A percentile compares a stretch with the other conserved stretches of the same genome.
Evolutionary conservation across 2,329 filamentous ascomycete genomes (phyloP).

Genomic region (Paradendryphiella salina): DNA sequence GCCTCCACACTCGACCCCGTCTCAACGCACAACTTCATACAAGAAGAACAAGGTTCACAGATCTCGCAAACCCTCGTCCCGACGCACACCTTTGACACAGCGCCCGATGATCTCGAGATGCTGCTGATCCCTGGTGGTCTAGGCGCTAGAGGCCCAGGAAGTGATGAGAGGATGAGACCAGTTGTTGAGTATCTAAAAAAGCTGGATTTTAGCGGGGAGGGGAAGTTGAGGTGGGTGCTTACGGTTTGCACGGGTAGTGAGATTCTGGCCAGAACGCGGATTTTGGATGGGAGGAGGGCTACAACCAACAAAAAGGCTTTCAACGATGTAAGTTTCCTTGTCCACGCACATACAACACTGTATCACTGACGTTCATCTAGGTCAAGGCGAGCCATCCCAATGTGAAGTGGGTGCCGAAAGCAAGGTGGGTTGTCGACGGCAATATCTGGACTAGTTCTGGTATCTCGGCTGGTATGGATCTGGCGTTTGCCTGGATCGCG

Average conservation of each 20-base stretch:
- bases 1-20: constrained; percentile 42
- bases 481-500: constrained; percentile 61
- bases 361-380: not conserved
- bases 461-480: constrained; percentile 65
- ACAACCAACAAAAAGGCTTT: constrained; percentile 69
- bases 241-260: constrained; percentile 69
- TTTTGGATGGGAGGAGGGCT: constrained; percentile 63
- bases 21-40: constrained; percentile 28
- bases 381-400: constrained; percentile 54
- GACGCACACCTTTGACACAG: constrained; percentile 59
- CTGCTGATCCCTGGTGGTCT: constrained; percentile 68
- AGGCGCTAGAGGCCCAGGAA: constrained; percentile 48
- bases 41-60: constrained; percentile 20
- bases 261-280: constrained; percentile 61
- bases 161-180: constrained; percentile 34
- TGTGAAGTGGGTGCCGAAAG: constrained; percentile 63
- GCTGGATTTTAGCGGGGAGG: constrained; percentile 46
- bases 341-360: not conserved
- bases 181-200: constrained; percentile 54
- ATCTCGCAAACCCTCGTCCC: constrained; percentile 50
- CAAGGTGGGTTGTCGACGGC: constrained; percentile 67
- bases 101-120: constrained; percentile 59
- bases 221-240: constrained; percentile 59
- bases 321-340: constrained; percentile 29
- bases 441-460: constrained; percentile 70